A percentile compares a stretch with the other conserved stretches of the same genome.
Conservation (phyloP, 139 green algal genomes). For the Haematococcus sp. region DNA sequence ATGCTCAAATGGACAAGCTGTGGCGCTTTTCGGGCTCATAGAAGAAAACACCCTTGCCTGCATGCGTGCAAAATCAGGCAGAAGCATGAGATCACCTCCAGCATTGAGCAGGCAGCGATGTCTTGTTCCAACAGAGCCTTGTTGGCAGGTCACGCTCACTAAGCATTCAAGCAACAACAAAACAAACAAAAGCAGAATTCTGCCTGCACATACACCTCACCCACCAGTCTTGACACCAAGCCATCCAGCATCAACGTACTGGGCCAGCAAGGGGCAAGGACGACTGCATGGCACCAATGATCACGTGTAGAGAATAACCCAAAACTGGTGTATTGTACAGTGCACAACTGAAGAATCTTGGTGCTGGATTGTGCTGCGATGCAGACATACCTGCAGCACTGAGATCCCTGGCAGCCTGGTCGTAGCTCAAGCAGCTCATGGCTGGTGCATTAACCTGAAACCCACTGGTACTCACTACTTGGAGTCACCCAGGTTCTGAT, state of each 20-base stretch:
- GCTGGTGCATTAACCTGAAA: no score
- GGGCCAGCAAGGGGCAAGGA: constrained; percentile 79
- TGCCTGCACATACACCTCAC: neutral
- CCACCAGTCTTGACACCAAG: constrained; percentile 71
- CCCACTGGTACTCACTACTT: constrained; percentile 85
- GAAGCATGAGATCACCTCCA: neutral
- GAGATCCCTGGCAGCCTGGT: no score
- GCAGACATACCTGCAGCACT: no score
- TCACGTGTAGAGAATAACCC: no score
- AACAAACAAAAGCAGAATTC: neutral
- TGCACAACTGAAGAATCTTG: no score
- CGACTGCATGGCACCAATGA: no score
- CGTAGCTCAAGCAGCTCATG: no score
- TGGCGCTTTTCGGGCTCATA: constrained; percentile 4
- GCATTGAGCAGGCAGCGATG: neutral
- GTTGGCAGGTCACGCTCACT: no score
- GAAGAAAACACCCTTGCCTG: constrained; percentile 21
- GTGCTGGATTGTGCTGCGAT: no score
- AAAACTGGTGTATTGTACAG: no score
- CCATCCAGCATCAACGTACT: constrained; percentile 90
- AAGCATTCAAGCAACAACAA: neutral
- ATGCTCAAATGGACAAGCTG: no score
- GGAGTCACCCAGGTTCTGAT: constrained; percentile 74
- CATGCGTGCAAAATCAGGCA: neutral
- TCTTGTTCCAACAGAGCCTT: no score